Evolutionary conservation across 1,284 basidiomycete species (phyloP).

Genomic region (Leccinum laetum): DNA sequence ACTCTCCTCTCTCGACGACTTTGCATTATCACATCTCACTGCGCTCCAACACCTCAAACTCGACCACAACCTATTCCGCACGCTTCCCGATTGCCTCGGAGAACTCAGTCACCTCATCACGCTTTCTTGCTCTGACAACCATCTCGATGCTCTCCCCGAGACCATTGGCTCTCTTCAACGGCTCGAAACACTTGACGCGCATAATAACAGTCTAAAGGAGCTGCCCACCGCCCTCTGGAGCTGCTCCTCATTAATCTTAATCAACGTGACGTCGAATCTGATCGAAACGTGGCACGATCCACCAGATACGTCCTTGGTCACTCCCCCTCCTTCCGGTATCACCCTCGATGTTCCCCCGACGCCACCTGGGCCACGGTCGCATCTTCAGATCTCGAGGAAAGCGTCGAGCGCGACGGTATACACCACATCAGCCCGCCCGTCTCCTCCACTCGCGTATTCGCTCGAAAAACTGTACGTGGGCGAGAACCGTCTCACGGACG

Average conservation of each 20-base stretch:
- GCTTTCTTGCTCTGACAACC: constrained; percentile 91
- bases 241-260: constrained; percentile 63
- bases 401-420: constrained; percentile 21
- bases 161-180: constrained; percentile 79
- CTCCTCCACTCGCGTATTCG: too few species aligned
- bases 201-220: constrained; percentile 89
- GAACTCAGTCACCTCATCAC: constrained; percentile 70
- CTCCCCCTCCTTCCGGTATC: constrained; percentile 12
- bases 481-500: constrained; percentile 63
- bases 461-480: too few species aligned
- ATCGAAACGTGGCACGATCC: constrained; percentile 79
- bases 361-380: constrained; percentile 15
- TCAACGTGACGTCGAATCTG: constrained; percentile 93
- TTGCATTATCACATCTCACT: constrained; percentile 71
- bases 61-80: constrained; percentile 87
- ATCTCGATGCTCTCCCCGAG: constrained; percentile 76
- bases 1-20: constrained; percentile 82
- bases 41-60: constrained; percentile 76
- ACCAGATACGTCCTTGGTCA: constrained; percentile 24
- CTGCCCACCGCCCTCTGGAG: constrained; percentile 85
- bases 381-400: constrained; percentile 26
- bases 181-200: constrained; percentile 79
- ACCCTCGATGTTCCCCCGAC: constrained; percentile 21
- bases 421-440: too few species aligned
- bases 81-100: constrained; percentile 82